Evolutionary conservation across 2,329 filamentous ascomycete species (phyloP).

Genomic region (Xylariaceae sp.): DNA sequence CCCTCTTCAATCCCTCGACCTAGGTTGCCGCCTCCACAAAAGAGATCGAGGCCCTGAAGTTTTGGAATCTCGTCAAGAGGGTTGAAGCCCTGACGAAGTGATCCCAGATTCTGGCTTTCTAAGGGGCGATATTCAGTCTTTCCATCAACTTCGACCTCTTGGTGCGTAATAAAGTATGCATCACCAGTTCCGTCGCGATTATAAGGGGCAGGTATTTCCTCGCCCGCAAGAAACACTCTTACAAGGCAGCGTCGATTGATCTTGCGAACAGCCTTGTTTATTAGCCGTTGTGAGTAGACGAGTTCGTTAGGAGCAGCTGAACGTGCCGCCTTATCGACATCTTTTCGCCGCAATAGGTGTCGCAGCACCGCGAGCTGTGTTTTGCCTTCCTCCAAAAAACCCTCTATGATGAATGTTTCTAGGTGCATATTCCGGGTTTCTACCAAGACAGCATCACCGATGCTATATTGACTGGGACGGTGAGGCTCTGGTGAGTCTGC

Average conservation of each 20-base stretch:
- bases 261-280: constrained; percentile 33
- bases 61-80: constrained; percentile 37
- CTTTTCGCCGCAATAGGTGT: constrained; percentile 47
- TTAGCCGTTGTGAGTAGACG: constrained; percentile 31
- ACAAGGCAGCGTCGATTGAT: constrained; percentile 58
- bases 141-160: constrained; percentile 29
- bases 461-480: constrained; percentile 33
- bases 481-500: constrained; percentile 10
- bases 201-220: constrained; percentile 59
- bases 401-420: constrained; percentile 59
- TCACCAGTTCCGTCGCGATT: constrained; percentile 61
- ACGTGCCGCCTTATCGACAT: constrained; percentile 34
- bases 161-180: constrained; percentile 58
- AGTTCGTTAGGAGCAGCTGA: constrained; percentile 49
- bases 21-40: constrained; percentile 74
- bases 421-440: constrained; percentile 36
- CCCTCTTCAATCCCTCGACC: constrained; percentile 72
- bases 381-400: constrained; percentile 27
- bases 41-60: constrained; percentile 64
- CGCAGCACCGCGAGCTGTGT: constrained; percentile 43
- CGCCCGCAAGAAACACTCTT: constrained; percentile 45
- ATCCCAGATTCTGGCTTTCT: constrained; percentile 23
- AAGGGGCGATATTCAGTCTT: constrained; percentile 36
- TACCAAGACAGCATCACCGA: constrained; percentile 59
- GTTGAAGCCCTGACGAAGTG: constrained; percentile 54